Evolutionary conservation across 1,284 basidiomycete species (phyloP), one percentile per base, ranked within the genome.

Genomic region (Microbotryum violaceum): DNA sequence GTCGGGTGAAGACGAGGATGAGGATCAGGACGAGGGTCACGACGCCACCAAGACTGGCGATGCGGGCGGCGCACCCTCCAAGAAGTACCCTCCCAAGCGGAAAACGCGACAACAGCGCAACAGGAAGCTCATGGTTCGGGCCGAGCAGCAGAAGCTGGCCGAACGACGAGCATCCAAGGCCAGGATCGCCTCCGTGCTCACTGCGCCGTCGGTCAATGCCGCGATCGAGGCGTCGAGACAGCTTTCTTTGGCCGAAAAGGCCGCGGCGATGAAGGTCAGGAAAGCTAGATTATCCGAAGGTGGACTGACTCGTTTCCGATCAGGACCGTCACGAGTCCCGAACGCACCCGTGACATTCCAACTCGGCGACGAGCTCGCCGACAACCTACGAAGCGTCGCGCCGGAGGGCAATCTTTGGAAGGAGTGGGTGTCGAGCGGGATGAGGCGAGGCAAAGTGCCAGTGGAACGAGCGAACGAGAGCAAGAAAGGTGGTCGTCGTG

Each of bases 341-440:
- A 83, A 84, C 68, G 80, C 78, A 8, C 78, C 82, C 27, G 80
- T 92, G 9, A 86, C 87, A 54, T 91, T 97, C 18, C 93, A 97
- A 75, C 81, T 94, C 0, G 89, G 89, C 6, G 92, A 97, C 69
- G 91, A 97, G 72, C 76, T 97, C 47, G 87, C 83, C 61, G 94
- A 97, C 75, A 90, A 81, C 71, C 76, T 97, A 69, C 78, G 93
- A 54, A 85, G 81, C 56, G 77, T 98, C 70, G 91, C 91, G 82
- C 67, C 70, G 20, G 70, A 72, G 50, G 71, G 71, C 25, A 71
- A 70, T 58, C 50, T 72, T 60, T 72, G 70, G 69, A 66, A 64
- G 29, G 71, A 70, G 23, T 72, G 67, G 67, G 59, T 71, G 31
- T 61, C 60, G 33, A 70, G 67, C 42, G 67, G 66, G 3, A 69